Base-by-base conservation (phyloP, 805 yeast species). In the Yarrowia sp. region DNA sequence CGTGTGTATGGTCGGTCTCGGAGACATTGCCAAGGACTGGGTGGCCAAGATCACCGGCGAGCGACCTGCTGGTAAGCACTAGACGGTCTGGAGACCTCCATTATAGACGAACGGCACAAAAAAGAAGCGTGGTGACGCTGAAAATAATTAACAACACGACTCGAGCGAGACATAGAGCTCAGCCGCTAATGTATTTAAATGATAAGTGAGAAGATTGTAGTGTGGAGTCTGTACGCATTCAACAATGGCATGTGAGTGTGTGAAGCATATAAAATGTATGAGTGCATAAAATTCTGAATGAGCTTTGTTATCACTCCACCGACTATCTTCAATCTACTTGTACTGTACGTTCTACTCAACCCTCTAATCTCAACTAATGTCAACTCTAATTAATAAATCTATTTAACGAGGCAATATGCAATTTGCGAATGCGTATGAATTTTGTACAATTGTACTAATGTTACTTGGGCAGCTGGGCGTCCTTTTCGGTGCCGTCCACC, bases 1-100 rank as follows among this genome's bases (percentile, higher is more conserved):
- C 2, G 92, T 94, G 56, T 94, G 97, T 79, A 94, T 94, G 98
- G 98, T 94, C 70, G 97, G 97, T 12, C 87, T 95, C 73, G 99
- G 98, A 78, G 99, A 95, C 77, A 91, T 92, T 80, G 92, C 92
- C 42, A 89, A 87, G 78, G 92, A 88, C 69, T 82, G 83, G 69
- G 89, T 89, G 65, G 91, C 84, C 41, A 83, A 79, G 69, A 68
- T 88, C 70, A 87, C 91, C 5, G 90, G 90, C 66, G 86, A 87
- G 72, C 76, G 73, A 56, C 89, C 89, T 53, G 82, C 74, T 55
- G 85, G 78, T 22, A 74, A 71, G 70, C 80, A 78, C 69, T 77
- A 72, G 71, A n/a, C 26, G n/a, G 36, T 32, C 32, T 26, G 32
- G 8, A 26, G 8, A 14, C 10, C 38, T 10, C n/a, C 14, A 22